phyloP scores from a whole-genome alignment of 1,139 yeast genomes.

The Ogataea hybrid region DNA sequence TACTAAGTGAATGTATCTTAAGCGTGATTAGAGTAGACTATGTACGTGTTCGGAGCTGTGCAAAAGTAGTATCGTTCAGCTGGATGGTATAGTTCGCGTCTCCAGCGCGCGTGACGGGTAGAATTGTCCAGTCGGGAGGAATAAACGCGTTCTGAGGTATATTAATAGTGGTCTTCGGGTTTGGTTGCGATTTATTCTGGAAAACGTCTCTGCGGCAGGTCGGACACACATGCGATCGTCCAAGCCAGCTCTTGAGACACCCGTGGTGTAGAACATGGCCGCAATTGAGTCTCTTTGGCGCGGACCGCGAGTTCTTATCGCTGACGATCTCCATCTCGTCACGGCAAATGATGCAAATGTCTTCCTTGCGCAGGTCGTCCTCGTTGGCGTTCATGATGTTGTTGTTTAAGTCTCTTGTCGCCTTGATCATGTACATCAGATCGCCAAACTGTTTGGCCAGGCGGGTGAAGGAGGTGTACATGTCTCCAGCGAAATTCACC shows the following conservation, averaged over 20 bases:
- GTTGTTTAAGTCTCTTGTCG: conserved; percentile 63
- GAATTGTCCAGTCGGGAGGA: conserved; percentile 30
- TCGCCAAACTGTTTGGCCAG: conserved; percentile 51
- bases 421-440: conserved; percentile 54
- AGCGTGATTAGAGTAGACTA: conserved; percentile 5
- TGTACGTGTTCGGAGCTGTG: conserved; percentile 10
- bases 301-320: conserved; percentile 41
- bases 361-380: conserved; percentile 59
- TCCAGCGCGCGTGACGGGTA: conserved; percentile 20
- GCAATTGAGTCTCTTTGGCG: conserved; percentile 77
- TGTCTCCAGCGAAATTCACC: conserved; percentile 64
- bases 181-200: conserved; percentile 11
- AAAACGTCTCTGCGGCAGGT: conserved; percentile 81
- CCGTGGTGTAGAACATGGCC: conserved; percentile 89
- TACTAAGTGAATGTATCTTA: conserved; percentile 7
- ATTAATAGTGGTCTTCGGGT: conserved; percentile 2
- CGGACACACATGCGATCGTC: conserved; percentile 89
- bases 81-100: conserved; percentile 12
- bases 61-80: conserved; percentile 15
- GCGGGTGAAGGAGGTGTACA: conserved; percentile 52
- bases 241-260: conserved; percentile 91
- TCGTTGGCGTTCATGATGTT: conserved; percentile 59
- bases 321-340: conserved; percentile 56
- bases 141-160: conserved; percentile 21
- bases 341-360: conserved; percentile 78